A percentile compares a stretch with the other conserved stretches of the same genome.
phyloP scores from a whole-genome alignment of 495 filamentous ascomycete species.

The Neurospora terricola region DNA sequence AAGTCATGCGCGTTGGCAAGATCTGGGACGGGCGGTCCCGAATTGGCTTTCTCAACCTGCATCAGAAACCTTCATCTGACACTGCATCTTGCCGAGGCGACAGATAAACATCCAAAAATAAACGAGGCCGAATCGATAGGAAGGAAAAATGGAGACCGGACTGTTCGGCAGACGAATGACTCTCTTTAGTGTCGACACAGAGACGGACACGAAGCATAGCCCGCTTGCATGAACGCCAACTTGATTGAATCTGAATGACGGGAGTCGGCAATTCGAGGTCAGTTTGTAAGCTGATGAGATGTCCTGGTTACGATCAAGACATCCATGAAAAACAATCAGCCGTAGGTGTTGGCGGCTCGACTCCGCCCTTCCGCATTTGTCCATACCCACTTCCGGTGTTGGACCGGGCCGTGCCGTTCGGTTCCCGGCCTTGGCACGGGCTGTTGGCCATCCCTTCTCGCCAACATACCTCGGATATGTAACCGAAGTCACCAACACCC shows the following conservation, averaged over 20 bases:
- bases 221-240: background rate
- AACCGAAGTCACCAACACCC: background rate
- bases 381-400: background rate
- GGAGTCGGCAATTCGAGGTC: background rate
- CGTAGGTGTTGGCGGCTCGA: too few species aligned
- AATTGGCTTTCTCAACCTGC: background rate
- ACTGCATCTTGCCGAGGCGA: background rate
- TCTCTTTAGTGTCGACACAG: background rate
- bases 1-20: background rate
- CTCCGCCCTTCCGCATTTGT: background rate
- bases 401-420: background rate
- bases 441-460: background rate
- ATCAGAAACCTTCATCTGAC: background rate
- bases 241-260: background rate
- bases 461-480: too few species aligned
- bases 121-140: background rate
- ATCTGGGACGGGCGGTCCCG: background rate
- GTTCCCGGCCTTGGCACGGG: background rate
- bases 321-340: too few species aligned
- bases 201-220: background rate
- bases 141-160: background rate
- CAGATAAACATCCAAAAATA: background rate
- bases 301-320: too few species aligned
- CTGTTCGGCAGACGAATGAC: background rate
- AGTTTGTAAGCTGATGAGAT: background rate